Base-by-base conservation (phyloP, 1,284 basidiomycete genomes). In the Meira miltonrushii region DNA sequence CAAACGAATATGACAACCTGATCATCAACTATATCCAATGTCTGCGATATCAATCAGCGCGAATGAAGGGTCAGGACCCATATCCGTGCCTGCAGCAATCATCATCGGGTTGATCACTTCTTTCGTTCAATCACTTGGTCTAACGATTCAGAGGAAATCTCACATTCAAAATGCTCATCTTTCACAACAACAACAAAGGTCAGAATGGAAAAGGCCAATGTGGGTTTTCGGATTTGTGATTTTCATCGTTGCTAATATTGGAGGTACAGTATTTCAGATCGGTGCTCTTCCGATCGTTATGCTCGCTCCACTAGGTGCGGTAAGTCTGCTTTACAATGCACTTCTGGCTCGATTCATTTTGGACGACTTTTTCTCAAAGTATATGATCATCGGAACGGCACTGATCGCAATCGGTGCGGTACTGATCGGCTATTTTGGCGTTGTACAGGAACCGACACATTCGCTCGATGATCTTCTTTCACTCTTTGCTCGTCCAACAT, bases 71-170 rank as follows among this genome's bases (percentile, higher is more conserved):
- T 19, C 37, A 11, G 50, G 50, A 15, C 25, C 38, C 9, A 56
- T 63, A 39, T 59, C 61, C 57, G 72, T 74, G 23, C 62, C 71
- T 2, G 60, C 64, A 2, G 72, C 72, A 28, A 74, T 74, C 41
- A 59, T 61, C 7, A 82, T 94, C 61, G 92, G 92, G 37, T 84
- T 97, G 33, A 75, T 92, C 13, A 89, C 91, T 23, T 92, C 89
- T 28, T 92, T 90, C 76, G 83, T 96, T 23, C 92, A 96, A 79
- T 90, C 88, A 25, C 82, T 95, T 1, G 83, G 92, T 15, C 83
- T 97, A 40, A 95, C 93, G 28, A 87, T 97, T 62, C 92, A 96
- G 78, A 86, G 93, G 65, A 93, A 94, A 82, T 92, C 90, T 69
- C 92, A 96, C 82, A 84, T 96, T 40, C 81, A 88, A 61, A 91